These are phyloP conservation scores for Trichoderma sp. DNA, from an alignment of 2,329 filamentous ascomycete genomes.

Conservation along the genomic window DNA sequence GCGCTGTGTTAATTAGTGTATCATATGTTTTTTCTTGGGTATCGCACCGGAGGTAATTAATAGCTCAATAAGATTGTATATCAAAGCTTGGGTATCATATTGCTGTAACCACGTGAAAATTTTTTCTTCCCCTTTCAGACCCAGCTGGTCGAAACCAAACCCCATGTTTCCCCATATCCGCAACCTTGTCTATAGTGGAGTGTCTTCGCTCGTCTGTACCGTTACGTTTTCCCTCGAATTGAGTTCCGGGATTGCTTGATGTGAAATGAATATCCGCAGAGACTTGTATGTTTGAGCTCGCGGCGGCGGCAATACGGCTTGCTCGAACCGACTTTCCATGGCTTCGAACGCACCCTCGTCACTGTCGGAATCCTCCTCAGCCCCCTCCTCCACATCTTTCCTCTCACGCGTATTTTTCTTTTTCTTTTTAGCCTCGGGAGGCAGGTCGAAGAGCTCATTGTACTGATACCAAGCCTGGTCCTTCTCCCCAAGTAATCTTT, in stretches of 20 bases:
- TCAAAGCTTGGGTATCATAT: conserved; percentile 18
- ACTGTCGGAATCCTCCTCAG: conserved; percentile 30
- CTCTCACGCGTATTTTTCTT: conserved; percentile 37
- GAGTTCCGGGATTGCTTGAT: conserved; percentile 53
- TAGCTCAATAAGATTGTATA: conserved; percentile 10
- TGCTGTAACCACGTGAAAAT: background rate
- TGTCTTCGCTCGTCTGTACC: conserved; percentile 44
- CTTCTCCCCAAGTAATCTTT: conserved; percentile 50
- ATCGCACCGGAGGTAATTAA: background rate
- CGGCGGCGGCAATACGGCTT: conserved; percentile 48
- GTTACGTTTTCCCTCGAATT: conserved; percentile 47
- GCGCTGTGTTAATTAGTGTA: conserved; percentile 18
- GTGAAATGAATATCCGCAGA: conserved; percentile 60
- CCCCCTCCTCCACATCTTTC: conserved; percentile 40
- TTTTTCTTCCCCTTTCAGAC: background rate
- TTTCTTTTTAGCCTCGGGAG: conserved; percentile 27
- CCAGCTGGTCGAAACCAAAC: background rate
- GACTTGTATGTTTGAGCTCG: conserved; percentile 48
- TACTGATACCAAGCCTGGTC: conserved; percentile 54
- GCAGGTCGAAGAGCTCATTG: conserved; percentile 53
- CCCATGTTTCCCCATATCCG: background rate
- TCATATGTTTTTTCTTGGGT: background rate
- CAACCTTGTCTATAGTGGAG: background rate
- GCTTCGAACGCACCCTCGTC: conserved; percentile 53
- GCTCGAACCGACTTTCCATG: conserved; percentile 55